These are phyloP conservation scores for Carpinus fangiana DNA, from an alignment of 306 rosid genomes.

Conservation along the genomic window DNA sequence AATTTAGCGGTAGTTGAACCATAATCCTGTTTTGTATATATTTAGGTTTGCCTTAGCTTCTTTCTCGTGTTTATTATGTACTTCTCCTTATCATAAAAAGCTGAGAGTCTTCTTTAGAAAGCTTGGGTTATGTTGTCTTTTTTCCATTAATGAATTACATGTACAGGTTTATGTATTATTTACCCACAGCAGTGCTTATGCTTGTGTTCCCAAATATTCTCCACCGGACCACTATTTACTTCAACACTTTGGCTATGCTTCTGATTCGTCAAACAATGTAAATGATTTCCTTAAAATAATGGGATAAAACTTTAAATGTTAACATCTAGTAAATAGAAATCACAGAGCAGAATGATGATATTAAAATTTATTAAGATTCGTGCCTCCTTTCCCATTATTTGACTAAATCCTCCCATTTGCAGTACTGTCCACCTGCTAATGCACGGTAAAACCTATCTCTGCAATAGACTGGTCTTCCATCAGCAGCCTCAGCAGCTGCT, in stretches of 20 bases:
- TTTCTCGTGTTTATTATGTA: conserved; percentile 8
- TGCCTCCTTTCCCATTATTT: conserved; percentile 45
- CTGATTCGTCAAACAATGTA: conserved; percentile 23
- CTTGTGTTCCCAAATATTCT: conserved; percentile 14
- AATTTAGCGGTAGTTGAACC: background rate
- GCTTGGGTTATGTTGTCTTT: conserved; percentile 1
- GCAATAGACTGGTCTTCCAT: conserved; percentile 96
- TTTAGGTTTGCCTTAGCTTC: background rate
- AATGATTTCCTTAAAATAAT: conserved; percentile 21
- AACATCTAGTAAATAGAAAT: conserved; percentile 25
- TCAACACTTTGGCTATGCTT: conserved; percentile 26
- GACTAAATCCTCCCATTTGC: conserved; percentile 92
- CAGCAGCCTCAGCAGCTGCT: conserved; percentile 98
- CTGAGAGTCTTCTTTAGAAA: conserved; percentile 4
- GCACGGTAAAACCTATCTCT: conserved; percentile 94
- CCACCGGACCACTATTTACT: background rate
- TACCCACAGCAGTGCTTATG: conserved; percentile 4
- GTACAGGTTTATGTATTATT: background rate
- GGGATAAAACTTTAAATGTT: conserved; percentile 29
- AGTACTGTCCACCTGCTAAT: conserved; percentile 96
- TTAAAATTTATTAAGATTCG: conserved; percentile 3
- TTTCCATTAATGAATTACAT: conserved; percentile 11
- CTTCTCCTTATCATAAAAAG: background rate
- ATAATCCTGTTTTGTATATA: background rate
- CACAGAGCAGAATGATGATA: conserved; percentile 25